phyloP scores from a whole-genome alignment of 2,329 filamentous ascomycete genomes.

The Clarireedia sp. region DNA sequence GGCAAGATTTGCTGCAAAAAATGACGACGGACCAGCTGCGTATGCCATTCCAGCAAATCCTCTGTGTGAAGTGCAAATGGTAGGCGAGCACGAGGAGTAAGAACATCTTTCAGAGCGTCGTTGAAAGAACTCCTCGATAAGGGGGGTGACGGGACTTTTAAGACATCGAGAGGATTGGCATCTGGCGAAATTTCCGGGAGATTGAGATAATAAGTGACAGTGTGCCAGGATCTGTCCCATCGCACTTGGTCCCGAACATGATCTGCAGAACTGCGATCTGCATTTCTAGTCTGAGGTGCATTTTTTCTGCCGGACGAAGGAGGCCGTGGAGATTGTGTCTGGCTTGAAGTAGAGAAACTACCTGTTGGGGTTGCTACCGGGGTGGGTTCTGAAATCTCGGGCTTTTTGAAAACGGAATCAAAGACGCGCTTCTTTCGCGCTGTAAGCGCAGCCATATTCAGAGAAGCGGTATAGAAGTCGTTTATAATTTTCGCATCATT shows the following conservation, averaged over 20 bases:
- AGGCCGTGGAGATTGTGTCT: conserved; percentile 18
- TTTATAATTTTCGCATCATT: background rate
- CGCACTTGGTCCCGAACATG: conserved; percentile 38
- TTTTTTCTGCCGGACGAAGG: background rate
- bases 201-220: conserved; percentile 49
- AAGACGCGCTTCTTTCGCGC: conserved; percentile 26
- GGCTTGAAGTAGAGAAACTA: conserved; percentile 20
- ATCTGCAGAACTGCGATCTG: conserved; percentile 1
- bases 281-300: background rate
- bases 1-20: conserved; percentile 53
- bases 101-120: conserved; percentile 45
- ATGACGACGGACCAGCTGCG: conserved; percentile 51
- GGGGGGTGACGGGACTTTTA: conserved; percentile 18
- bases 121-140: conserved; percentile 35
- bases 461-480: background rate
- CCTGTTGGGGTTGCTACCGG: conserved; percentile 22
- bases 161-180: conserved; percentile 13
- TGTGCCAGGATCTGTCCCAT: conserved; percentile 56
- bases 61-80: conserved; percentile 46
- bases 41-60: conserved; percentile 52
- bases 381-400: conserved; percentile 25
- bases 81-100: conserved; percentile 39
- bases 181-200: conserved; percentile 49
- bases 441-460: conserved; percentile 7
- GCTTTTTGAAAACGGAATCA: conserved; percentile 25